Conservation (phyloP, 257 asterid species). For the Mitragyna speciosa region DNA sequence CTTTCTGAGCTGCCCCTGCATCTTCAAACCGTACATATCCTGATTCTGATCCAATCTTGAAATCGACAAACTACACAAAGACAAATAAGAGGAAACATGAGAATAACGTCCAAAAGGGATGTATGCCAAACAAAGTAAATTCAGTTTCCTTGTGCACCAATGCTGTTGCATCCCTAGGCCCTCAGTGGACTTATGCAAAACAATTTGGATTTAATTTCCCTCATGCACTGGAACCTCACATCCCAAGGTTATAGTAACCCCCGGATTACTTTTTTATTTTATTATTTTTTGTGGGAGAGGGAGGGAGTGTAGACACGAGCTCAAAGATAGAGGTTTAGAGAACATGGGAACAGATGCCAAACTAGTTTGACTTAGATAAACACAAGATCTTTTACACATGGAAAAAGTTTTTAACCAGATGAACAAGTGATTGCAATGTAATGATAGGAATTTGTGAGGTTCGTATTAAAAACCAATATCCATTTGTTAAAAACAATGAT, state of each 20-base stretch:
- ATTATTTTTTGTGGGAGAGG: background rate
- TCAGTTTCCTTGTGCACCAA: background rate
- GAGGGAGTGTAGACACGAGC: background rate
- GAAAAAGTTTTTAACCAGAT: background rate
- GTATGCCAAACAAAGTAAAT: background rate
- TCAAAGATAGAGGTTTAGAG: background rate
- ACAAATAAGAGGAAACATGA: background rate
- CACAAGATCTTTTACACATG: background rate
- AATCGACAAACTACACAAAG: slow-evolving; percentile 70
- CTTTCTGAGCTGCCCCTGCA: slow-evolving; percentile 72
- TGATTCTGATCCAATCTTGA: slow-evolving; percentile 61
- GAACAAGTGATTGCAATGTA: background rate
- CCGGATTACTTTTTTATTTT: background rate
- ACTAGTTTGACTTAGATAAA: background rate
- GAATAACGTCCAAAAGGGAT: background rate
- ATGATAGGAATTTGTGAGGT: background rate
- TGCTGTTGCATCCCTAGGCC: background rate
- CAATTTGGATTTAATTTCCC: background rate
- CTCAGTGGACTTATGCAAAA: background rate
- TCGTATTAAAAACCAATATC: background rate
- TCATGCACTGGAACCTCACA: background rate
- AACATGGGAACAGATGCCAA: background rate
- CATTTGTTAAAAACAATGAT: background rate
- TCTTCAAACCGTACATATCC: slow-evolving; percentile 90
- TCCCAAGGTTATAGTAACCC: background rate